Evolutionary conservation across 2,329 filamentous ascomycete genomes (phyloP).

Genomic region (Arthrobotrys megalospora): DNA sequence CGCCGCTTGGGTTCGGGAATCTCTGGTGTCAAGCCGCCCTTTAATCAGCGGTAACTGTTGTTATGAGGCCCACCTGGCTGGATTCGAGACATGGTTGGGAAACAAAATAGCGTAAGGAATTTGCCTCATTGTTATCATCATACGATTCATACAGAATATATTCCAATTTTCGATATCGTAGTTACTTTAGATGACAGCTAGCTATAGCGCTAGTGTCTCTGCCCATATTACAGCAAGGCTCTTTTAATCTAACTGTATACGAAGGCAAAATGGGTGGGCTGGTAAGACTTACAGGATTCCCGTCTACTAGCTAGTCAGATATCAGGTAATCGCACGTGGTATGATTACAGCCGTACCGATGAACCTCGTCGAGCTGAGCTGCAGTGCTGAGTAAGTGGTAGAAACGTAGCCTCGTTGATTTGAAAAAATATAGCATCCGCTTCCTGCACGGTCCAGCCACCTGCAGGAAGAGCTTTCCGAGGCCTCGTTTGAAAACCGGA

Average conservation of each 20-base stretch:
- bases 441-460: slow-evolving; percentile 17
- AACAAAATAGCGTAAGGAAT: slow-evolving; percentile 20
- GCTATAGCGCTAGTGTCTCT: too few relatives aligned
- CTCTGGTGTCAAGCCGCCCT: slow-evolving; percentile 11
- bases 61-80: slow-evolving; percentile 26
- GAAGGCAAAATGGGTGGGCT: slow-evolving; percentile 12
- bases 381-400: not conserved
- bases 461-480: slow-evolving; percentile 17
- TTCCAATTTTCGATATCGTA: not conserved
- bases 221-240: slow-evolving; percentile 13
- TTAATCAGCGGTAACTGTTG: slow-evolving; percentile 31
- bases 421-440: slow-evolving; percentile 9
- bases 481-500: not conserved
- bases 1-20: slow-evolving; percentile 30
- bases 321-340: slow-evolving; percentile 34
- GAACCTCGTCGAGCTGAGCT: slow-evolving; percentile 27
- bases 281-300: slow-evolving; percentile 45
- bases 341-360: slow-evolving; percentile 29
- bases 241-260: not conserved
- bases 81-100: slow-evolving; percentile 31
- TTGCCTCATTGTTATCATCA: slow-evolving; percentile 18
- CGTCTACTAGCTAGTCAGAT: slow-evolving; percentile 21
- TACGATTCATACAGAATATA: slow-evolving; percentile 22
- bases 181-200: too few relatives aligned
- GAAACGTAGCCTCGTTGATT: slow-evolving; percentile 23